Conservation (phyloP, 164 flowering plant genomes). For the Annona squamosa region DNA sequence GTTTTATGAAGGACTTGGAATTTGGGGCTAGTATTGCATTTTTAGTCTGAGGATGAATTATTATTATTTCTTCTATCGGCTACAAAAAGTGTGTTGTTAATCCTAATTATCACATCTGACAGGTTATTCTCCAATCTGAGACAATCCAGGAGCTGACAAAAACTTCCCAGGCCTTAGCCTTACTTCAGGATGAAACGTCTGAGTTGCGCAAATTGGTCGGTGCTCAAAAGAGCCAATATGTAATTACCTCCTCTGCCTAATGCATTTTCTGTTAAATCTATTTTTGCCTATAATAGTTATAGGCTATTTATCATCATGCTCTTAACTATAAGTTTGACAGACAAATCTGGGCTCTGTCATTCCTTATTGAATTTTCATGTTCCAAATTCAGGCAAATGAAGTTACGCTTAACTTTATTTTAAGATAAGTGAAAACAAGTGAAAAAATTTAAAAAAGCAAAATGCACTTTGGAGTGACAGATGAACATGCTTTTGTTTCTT, state of each 20-base stretch:
- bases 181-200: slow-evolving; percentile 61
- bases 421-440: no score
- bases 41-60: no score
- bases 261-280: background rate
- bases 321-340: background rate
- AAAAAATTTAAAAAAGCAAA: no score
- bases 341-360: background rate
- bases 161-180: slow-evolving; percentile 70
- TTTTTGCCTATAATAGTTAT: background rate
- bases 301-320: background rate
- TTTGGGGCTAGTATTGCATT: no score
- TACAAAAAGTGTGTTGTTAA: background rate
- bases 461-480: no score
- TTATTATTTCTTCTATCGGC: no score
- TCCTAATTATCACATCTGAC: slow-evolving; percentile 3
- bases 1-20: no score
- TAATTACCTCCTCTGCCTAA: slow-evolving; percentile 17
- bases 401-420: no score
- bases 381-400: no score
- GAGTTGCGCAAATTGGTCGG: slow-evolving; percentile 55
- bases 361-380: background rate
- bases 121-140: slow-evolving; percentile 93
- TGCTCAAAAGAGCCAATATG: slow-evolving; percentile 54
- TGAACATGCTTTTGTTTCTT: no score
- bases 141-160: slow-evolving; percentile 86